Conservation (phyloP, 768 basidiomycete genomes). For the Crucibulum laeve region DNA sequence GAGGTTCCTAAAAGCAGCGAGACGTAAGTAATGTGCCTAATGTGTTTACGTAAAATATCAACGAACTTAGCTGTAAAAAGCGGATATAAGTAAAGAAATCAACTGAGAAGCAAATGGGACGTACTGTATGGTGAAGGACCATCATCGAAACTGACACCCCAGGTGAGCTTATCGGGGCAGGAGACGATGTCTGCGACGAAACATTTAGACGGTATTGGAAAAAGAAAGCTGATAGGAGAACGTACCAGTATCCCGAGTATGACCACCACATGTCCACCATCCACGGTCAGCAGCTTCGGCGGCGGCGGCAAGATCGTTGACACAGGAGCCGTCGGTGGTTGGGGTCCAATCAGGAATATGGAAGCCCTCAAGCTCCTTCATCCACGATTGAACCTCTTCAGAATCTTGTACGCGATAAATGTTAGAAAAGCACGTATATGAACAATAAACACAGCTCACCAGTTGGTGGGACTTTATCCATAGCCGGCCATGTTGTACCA, state of each 20-base stretch:
- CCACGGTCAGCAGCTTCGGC: constrained; percentile 59
- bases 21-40: too few species aligned
- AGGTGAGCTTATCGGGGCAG: constrained; percentile 65
- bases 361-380: constrained; percentile 69
- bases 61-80: constrained; percentile 44
- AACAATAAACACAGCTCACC: constrained; percentile 30
- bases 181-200: constrained; percentile 54
- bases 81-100: constrained; percentile 1
- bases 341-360: constrained; percentile 62
- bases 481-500: constrained; percentile 55
- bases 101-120: constrained; percentile 20
- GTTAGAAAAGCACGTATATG: neutral
- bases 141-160: constrained; percentile 87
- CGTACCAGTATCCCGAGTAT: constrained; percentile 46
- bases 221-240: neutral
- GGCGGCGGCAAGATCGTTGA: constrained; percentile 49
- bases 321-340: constrained; percentile 69
- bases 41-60: constrained; percentile 2
- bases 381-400: constrained; percentile 64
- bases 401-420: constrained; percentile 20
- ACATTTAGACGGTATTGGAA: neutral
- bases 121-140: constrained; percentile 81
- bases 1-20: constrained; percentile 41
- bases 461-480: constrained; percentile 57
- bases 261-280: constrained; percentile 91